A percentile compares a stretch with the other conserved stretches of the same genome.
phyloP scores from a whole-genome alignment of 2,329 filamentous ascomycete genomes.

The Stachybotrys echinatus region DNA sequence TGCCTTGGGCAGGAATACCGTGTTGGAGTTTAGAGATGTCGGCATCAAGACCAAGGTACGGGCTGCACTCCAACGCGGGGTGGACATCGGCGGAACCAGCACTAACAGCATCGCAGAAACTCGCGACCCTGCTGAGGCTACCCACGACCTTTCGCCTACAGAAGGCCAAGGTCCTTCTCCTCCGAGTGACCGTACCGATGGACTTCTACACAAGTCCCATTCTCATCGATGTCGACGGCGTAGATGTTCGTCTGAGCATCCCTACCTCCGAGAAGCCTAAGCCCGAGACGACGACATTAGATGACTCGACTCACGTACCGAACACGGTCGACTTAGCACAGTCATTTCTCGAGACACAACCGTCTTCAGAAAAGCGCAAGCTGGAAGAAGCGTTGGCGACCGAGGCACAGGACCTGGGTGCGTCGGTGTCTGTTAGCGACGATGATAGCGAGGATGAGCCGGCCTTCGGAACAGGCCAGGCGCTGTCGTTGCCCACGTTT shows the following conservation, averaged over 20 bases:
- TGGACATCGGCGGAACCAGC: background rate
- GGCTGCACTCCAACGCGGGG: conserved; percentile 9
- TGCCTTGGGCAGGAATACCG: conserved; percentile 73
- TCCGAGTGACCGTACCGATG: conserved; percentile 79
- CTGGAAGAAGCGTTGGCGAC: conserved; percentile 64
- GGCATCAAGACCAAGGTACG: conserved; percentile 71
- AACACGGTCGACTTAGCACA: conserved; percentile 69
- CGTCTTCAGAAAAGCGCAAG: conserved; percentile 57
- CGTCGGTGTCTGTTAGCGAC: conserved; percentile 56
- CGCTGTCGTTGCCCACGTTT: conserved; percentile 64
- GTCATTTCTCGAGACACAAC: conserved; percentile 72
- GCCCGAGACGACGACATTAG: conserved; percentile 32
- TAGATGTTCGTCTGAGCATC: conserved; percentile 65
- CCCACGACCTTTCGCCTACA: conserved; percentile 66
- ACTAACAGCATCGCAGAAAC: conserved; percentile 54
- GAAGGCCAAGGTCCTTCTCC: conserved; percentile 67
- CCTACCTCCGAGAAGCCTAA: conserved; percentile 24
- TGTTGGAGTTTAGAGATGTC: conserved; percentile 82
- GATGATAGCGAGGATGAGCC: conserved; percentile 58
- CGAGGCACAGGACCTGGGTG: conserved; percentile 56
- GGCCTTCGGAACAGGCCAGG: conserved; percentile 62
- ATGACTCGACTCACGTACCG: conserved; percentile 43
- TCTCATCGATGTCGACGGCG: conserved; percentile 72
- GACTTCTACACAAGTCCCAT: conserved; percentile 86
- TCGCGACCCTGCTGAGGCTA: conserved; percentile 68